Percentiles rank a stretch among this genome's conserved stretches.
These are phyloP conservation scores for Petunia axillaris DNA, from an alignment of 257 asterid genomes.

Conservation along the genomic window DNA sequence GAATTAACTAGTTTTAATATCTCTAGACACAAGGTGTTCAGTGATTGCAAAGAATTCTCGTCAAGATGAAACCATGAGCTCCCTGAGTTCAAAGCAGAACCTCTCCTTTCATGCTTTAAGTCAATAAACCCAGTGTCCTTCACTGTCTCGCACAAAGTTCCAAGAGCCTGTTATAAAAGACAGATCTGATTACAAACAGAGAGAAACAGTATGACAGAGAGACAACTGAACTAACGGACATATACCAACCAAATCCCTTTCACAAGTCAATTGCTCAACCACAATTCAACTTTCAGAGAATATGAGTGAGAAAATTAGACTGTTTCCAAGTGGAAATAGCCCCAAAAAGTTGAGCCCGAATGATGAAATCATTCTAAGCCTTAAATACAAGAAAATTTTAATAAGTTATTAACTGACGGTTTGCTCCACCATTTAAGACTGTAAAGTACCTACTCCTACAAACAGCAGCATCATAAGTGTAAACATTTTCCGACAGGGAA, in stretches of 20 bases:
- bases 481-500: not conserved
- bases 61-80: constrained; percentile 71
- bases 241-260: constrained; percentile 3
- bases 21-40: constrained; percentile 58
- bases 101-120: constrained; percentile 52
- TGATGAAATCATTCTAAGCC: not conserved
- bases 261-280: not conserved
- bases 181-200: constrained; percentile 12
- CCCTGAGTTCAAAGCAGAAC: constrained; percentile 44
- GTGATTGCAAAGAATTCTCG: constrained; percentile 46
- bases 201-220: constrained; percentile 1
- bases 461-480: constrained; percentile 14
- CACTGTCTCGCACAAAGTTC: constrained; percentile 70
- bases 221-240: constrained; percentile 9
- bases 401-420: not conserved
- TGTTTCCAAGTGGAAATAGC: constrained; percentile 1
- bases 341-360: not conserved
- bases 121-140: constrained; percentile 50
- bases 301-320: not conserved
- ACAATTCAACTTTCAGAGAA: not conserved
- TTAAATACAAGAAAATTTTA: not conserved
- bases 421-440: constrained; percentile 9
- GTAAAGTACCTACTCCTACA: not conserved
- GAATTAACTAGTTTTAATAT: constrained; percentile 56
- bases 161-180: constrained; percentile 70